phyloP scores from a whole-genome alignment of 1,284 basidiomycete species.

The Cutaneotrichosporon curvatum region DNA sequence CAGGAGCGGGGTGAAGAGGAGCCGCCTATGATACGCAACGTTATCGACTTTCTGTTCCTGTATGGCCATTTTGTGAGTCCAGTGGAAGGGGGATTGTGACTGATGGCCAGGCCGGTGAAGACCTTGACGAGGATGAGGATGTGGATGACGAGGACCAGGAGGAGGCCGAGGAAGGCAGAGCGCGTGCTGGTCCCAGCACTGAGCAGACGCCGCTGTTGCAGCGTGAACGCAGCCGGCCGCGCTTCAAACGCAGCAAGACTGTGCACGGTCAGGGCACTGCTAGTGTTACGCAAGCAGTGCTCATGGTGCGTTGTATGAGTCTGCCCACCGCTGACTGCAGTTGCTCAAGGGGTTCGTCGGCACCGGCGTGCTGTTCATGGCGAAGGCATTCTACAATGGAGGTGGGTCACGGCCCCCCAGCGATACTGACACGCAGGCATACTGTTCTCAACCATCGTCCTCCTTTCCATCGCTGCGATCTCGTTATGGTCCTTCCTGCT shows the following conservation, averaged over 20 bases:
- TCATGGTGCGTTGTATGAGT: slow-evolving; percentile 64
- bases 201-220: slow-evolving; percentile 14
- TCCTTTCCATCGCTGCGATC: slow-evolving; percentile 74
- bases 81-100: background rate
- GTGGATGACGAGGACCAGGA: slow-evolving; percentile 53
- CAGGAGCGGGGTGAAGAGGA: slow-evolving; percentile 60
- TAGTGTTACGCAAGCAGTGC: slow-evolving; percentile 74
- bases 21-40: slow-evolving; percentile 66
- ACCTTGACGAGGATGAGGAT: slow-evolving; percentile 73
- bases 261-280: slow-evolving; percentile 66
- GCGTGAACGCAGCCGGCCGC: slow-evolving; percentile 47
- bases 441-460: slow-evolving; percentile 74
- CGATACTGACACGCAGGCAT: slow-evolving; percentile 50
- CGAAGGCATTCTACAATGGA: slow-evolving; percentile 95
- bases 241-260: slow-evolving; percentile 51
- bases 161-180: slow-evolving; percentile 9
- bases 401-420: no score
- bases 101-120: slow-evolving; percentile 71
- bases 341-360: slow-evolving; percentile 92
- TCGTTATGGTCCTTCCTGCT: slow-evolving; percentile 93
- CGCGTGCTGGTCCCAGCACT: slow-evolving; percentile 2
- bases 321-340: slow-evolving; percentile 44
- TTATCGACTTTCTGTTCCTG: slow-evolving; percentile 85
- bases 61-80: slow-evolving; percentile 85
- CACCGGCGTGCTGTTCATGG: slow-evolving; percentile 91